Conservation (phyloP, 208 protist species). For the Strigomonas culicis region DNA sequence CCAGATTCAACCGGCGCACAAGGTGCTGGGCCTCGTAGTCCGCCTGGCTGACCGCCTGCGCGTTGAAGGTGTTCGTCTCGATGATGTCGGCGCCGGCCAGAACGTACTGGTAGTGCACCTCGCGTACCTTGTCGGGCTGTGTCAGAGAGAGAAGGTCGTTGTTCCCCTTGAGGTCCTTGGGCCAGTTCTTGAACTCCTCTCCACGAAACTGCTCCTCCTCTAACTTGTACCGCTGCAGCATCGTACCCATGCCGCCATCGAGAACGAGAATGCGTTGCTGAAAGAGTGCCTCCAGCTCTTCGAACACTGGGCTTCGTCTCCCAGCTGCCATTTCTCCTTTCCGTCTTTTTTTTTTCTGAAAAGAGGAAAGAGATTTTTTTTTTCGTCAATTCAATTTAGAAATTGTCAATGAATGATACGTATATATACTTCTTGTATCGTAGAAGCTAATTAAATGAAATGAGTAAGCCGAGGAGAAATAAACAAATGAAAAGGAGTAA, state of each 20-base stretch:
- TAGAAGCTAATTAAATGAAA: no score
- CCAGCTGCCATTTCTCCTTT: slow-evolving; percentile 13
- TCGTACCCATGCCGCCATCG: slow-evolving; percentile 96
- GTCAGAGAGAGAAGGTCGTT: slow-evolving; percentile 96
- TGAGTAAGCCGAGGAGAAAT: no score
- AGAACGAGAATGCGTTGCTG: slow-evolving; percentile 78
- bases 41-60: slow-evolving; percentile 88
- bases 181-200: slow-evolving; percentile 86
- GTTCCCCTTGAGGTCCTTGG: slow-evolving; percentile 94
- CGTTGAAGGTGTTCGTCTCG: slow-evolving; percentile 98
- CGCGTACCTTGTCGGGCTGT: slow-evolving; percentile 87
- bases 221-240: slow-evolving; percentile 92
- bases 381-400: no score
- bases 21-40: slow-evolving; percentile 93
- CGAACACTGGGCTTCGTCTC: slow-evolving; percentile 33
- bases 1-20: slow-evolving; percentile 84
- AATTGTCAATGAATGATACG: no score
- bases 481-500: no score
- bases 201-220: slow-evolving; percentile 78
- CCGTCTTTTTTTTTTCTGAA: neutral
- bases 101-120: slow-evolving; percentile 92
- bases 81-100: slow-evolving; percentile 94
- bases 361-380: no score
- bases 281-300: slow-evolving; percentile 51
- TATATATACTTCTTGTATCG: no score